A percentile compares a stretch with the other conserved stretches of the same genome.
phyloP scores from a whole-genome alignment of 2,329 filamentous ascomycete genomes.

The Colletotrichum eremochloae region DNA sequence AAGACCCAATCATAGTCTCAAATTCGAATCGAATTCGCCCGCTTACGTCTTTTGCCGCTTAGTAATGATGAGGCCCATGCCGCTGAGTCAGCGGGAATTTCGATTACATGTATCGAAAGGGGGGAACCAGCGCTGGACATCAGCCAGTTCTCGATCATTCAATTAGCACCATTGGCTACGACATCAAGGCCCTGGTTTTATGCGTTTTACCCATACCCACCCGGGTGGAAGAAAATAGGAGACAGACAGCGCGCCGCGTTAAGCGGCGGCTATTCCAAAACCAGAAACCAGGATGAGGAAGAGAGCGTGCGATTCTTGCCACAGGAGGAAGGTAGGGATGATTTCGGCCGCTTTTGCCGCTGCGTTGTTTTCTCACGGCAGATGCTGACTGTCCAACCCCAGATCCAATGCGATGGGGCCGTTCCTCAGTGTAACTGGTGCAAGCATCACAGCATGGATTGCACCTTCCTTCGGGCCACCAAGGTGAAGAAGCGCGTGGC shows the following conservation, averaged over 20 bases:
- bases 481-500: conserved; percentile 36
- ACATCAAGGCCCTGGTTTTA: neutral
- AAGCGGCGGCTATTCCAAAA: conserved; percentile 23
- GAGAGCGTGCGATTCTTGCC: conserved; percentile 63
- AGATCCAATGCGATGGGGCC: conserved; percentile 65
- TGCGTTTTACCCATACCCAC: neutral
- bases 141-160: conserved; percentile 12
- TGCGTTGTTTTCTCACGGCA: conserved; percentile 5
- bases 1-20: conserved; percentile 1
- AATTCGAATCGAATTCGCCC: neutral
- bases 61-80: accelerated
- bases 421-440: conserved; percentile 64
- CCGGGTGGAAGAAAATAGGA: neutral
- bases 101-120: conserved; percentile 33
- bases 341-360: conserved; percentile 2
- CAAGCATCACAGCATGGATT: conserved; percentile 60
- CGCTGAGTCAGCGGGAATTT: conserved; percentile 38
- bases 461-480: conserved; percentile 55
- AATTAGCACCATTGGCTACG: neutral
- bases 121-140: conserved; percentile 13
- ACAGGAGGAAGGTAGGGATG: conserved; percentile 59
- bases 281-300: conserved; percentile 44
- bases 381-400: conserved; percentile 24
- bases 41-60: conserved; percentile 2
- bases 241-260: conserved; percentile 15